A percentile compares a stretch with the other conserved stretches of the same genome.
These are phyloP conservation scores for Emericellopsis atlantica DNA, from an alignment of 2,329 filamentous ascomycete species.

Conservation along the genomic window DNA sequence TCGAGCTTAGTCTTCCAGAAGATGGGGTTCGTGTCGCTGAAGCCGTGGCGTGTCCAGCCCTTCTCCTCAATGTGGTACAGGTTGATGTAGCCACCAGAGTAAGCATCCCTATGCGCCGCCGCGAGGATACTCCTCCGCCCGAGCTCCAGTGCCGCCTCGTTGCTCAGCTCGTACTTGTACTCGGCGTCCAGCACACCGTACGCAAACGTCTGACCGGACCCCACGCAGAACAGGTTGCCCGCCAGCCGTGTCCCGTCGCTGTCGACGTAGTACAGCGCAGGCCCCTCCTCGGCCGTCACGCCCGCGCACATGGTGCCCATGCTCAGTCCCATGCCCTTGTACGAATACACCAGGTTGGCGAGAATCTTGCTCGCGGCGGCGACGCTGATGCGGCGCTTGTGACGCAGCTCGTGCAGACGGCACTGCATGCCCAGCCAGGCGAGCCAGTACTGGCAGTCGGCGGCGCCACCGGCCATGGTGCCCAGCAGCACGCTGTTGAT, in stretches of 20 bases:
- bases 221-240: slow-evolving; percentile 96
- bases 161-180: slow-evolving; percentile 79
- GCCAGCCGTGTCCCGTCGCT: slow-evolving; percentile 78
- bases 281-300: slow-evolving; percentile 88
- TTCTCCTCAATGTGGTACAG: slow-evolving; percentile 98
- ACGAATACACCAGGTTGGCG: slow-evolving; percentile 93
- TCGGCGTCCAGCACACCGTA: slow-evolving; percentile 96
- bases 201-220: slow-evolving; percentile 95
- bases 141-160: slow-evolving; percentile 81
- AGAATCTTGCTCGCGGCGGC: slow-evolving; percentile 97
- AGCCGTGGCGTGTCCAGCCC: slow-evolving; percentile 97
- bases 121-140: slow-evolving; percentile 88
- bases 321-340: slow-evolving; percentile 97
- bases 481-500: slow-evolving; percentile 90
- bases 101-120: slow-evolving; percentile 95
- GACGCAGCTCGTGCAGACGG: slow-evolving; percentile 94
- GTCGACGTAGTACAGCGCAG: slow-evolving; percentile 98
- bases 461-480: slow-evolving; percentile 96
- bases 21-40: slow-evolving; percentile 95
- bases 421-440: slow-evolving; percentile 98
- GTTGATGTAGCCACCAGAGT: slow-evolving; percentile 97
- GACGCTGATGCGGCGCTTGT: slow-evolving; percentile 97
- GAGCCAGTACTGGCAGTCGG: slow-evolving; percentile 99
- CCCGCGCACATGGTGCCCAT: slow-evolving; percentile 99
- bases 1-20: slow-evolving; percentile 99